Base-by-base conservation (phyloP, 2,329 filamentous ascomycete genomes). In the Penicillium fuscoglaucum region DNA sequence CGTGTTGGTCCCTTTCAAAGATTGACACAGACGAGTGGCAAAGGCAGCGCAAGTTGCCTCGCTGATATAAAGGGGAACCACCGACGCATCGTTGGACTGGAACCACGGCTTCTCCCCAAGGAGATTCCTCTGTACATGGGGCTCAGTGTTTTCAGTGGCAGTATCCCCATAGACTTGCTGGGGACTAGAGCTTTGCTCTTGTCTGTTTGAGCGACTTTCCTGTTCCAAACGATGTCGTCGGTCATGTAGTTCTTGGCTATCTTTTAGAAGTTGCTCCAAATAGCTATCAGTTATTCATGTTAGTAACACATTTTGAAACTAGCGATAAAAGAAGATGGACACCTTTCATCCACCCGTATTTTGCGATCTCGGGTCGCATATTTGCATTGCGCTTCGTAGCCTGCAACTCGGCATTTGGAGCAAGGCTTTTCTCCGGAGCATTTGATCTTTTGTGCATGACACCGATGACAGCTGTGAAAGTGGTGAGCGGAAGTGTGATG, bases 371-470 rank as follows among this genome's bases (percentile, higher is more conserved):
- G 73, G 13, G 67, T 58, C 6, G 72, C 68, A 58, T 77, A 78
- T 19, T 66, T 60, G 43, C 76, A 78, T 33, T 72, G 66, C 9
- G 61, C 61, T 0, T 62, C 67, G 47, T 68, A 69, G 4, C 72
- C 72, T 2, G 70, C 67, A 17, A 66, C 59, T 40, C 65, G 62
- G 57, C 76, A 78, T 19, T 71, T 69, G 15, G 68, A 64, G 52
- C 77, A 79, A 4, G 77, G 77, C n/a, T 72, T 68, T 21, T 71
- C 68, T 1, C 76, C 76, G 0, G 76, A 78, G 55, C 77, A 79
- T 60, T 75, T 78, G 31, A 77, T 74, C 55, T 79, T 79, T n/a
- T 77, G 76, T 0, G 66, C 57, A 63, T 78, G 76, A 43, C 76
- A 78, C 51, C 75, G 67, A 59, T 74, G 70, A 37, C 76, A 78